Evolutionary conservation across 2,329 filamentous ascomycete species (phyloP).

Genomic region (Neofusicoccum cordaticola): DNA sequence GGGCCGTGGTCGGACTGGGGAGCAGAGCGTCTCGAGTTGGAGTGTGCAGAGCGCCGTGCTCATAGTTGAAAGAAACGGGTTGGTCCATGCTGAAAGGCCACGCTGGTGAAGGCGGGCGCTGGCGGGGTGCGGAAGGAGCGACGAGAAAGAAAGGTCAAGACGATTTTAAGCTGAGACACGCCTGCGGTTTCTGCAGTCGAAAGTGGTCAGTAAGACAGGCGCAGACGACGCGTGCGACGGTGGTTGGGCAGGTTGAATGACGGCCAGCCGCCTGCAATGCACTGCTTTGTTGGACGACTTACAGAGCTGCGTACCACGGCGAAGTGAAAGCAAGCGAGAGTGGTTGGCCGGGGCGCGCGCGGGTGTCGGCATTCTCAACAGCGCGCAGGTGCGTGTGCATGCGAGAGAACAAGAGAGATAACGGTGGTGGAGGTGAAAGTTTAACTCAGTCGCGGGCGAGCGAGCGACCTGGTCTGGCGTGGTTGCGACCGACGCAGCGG

Average conservation of each 20-base stretch:
- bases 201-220: conserved; percentile 7
- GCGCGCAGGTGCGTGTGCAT: not conserved
- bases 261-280: not conserved
- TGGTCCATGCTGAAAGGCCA: not conserved
- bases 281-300: conserved; percentile 11
- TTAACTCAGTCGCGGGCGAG: not conserved
- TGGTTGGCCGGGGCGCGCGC: not conserved
- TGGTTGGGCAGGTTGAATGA: not conserved
- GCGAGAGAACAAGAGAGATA: not conserved
- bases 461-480: not conserved
- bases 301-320: not conserved
- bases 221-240: conserved; percentile 1
- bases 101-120: not conserved
- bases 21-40: not conserved
- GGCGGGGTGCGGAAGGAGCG: not conserved
- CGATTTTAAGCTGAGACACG: not conserved
- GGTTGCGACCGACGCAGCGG: not conserved
- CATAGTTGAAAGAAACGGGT: not conserved
- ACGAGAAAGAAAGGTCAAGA: not conserved
- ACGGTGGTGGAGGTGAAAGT: not conserved
- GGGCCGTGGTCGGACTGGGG: not conserved
- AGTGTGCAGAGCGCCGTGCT: not conserved
- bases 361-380: not conserved
- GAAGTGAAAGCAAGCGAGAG: not conserved
- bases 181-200: not conserved